Evolutionary conservation across 371 early-diverging fungal species (phyloP), one percentile per base, ranked within the genome.

Genomic region (Apophysomyces ossiformis): DNA sequence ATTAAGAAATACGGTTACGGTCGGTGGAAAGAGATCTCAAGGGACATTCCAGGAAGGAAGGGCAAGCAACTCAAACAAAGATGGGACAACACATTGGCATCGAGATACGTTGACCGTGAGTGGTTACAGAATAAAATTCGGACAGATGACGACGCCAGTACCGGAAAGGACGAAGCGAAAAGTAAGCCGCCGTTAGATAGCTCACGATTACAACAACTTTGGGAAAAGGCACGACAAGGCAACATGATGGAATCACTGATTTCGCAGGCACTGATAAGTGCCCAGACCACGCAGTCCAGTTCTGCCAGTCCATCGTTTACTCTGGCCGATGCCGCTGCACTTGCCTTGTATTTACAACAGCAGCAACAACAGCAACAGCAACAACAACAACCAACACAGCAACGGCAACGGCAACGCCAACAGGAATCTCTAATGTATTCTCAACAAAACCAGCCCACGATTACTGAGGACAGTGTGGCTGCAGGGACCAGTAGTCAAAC

Each of bases 51-150:
- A 9, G 78, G 81, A 0, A 58, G 81, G 45, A 76, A 73, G 56
- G 77, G 81, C 7, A 81, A 81, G 56, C 81, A 81, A 44, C 63
- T 81, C 35, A 81, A 81, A 46, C 81, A 81, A 32, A 61, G 81
- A 39, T 81, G 81, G 81, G 81, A 81, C 39, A 76, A 81, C 59
- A 72, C 74, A 38, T 46, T 81, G 9, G 75, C 78, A 16, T 65
- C 81, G 9, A 81, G 78, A 58, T 81, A 76, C 35, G 81, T 81
- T 12, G 81, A 78, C 65, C 74, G 70, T 45, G 78, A 76, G 44
- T 74, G 76, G 72, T 50, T 81, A 12, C 72, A 70, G 44, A 74
- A 62, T 37, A 81, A 81, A 41, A 71, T 76, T 6, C 60, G 65
- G 4, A 58, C 46, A 11, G 73, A 71, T 5, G 69, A 66, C 12